Conservation (phyloP, 768 basidiomycete species). For the Auricularia heimuer region DNA sequence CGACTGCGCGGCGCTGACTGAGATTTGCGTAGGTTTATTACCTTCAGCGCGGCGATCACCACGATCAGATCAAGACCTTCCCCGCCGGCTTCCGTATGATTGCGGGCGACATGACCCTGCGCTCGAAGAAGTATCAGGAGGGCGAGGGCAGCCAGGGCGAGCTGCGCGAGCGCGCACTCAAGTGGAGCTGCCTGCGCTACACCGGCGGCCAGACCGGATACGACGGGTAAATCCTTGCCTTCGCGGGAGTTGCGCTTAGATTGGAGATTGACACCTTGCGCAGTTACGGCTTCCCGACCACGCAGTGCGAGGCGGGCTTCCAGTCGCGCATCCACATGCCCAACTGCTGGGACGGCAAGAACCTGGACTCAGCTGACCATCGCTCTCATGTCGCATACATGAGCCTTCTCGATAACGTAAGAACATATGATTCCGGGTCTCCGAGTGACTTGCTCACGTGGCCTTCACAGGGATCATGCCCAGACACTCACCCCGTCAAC, state of each 20-base stretch:
- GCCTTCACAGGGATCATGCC: background rate
- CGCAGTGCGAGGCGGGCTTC: slow-evolving; percentile 18
- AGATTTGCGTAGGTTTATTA: background rate
- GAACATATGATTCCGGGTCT: background rate
- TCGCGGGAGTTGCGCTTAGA: background rate
- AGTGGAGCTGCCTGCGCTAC: slow-evolving; percentile 35
- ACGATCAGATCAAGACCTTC: background rate
- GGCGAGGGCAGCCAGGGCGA: slow-evolving; percentile 15
- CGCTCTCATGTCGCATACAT: slow-evolving; percentile 28
- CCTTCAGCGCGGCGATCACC: background rate
- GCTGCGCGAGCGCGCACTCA: slow-evolving; percentile 27
- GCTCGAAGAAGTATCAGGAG: slow-evolving; percentile 31
- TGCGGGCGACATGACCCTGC: slow-evolving; percentile 35
- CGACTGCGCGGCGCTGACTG: background rate
- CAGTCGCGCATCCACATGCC: slow-evolving; percentile 25
- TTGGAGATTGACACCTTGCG: background rate
- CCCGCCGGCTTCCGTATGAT: slow-evolving; percentile 23
- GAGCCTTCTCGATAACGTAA: background rate
- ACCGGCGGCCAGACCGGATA: slow-evolving; percentile 17
- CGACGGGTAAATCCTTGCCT: slow-evolving; percentile 3
- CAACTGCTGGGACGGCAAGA: slow-evolving; percentile 30
- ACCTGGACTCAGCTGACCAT: slow-evolving; percentile 30
- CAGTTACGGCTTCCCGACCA: slow-evolving; percentile 5
- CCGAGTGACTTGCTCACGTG: background rate
- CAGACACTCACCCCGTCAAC: background rate